These are phyloP conservation scores for Phaeotremella fagi DNA, from an alignment of 768 basidiomycete species.

Conservation along the genomic window DNA sequence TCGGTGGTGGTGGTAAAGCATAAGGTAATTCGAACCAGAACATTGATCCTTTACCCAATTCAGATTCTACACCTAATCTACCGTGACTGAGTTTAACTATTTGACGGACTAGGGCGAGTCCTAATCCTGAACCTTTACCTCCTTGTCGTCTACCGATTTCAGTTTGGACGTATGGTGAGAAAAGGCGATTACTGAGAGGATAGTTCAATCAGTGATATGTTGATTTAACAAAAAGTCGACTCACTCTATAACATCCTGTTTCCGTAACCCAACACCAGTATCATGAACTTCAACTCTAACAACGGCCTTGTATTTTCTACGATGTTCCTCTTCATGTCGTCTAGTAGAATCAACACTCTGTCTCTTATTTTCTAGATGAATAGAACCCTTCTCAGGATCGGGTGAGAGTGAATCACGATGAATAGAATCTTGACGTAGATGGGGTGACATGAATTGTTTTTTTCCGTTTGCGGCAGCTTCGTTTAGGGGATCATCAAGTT, in stretches of 20 bases:
- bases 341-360: conserved; percentile 12
- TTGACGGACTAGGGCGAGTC: conserved; percentile 69
- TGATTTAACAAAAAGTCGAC: conserved; percentile 4
- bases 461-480: conserved; percentile 28
- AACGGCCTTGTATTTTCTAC: conserved; percentile 41
- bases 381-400: conserved; percentile 37
- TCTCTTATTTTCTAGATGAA: conserved; percentile 18
- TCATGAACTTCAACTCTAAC: conserved; percentile 81
- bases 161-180: conserved; percentile 50
- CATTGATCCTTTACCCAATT: conserved; percentile 61
- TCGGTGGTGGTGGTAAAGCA: conserved; percentile 32
- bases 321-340: conserved; percentile 13
- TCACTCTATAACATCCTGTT: conserved; percentile 62
- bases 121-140: conserved; percentile 66
- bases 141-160: conserved; percentile 52
- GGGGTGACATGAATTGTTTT: neutral
- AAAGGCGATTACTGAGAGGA: conserved; percentile 39
- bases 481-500: conserved; percentile 32
- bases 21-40: conserved; percentile 61
- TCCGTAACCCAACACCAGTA: conserved; percentile 62
- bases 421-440: neutral
- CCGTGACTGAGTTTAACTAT: conserved; percentile 73
- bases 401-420: neutral
- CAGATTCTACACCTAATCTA: conserved; percentile 56
- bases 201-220: too few species aligned